These are phyloP conservation scores for Crithidia expoeki DNA, from an alignment of 208 protist genomes.

Conservation along the genomic window DNA sequence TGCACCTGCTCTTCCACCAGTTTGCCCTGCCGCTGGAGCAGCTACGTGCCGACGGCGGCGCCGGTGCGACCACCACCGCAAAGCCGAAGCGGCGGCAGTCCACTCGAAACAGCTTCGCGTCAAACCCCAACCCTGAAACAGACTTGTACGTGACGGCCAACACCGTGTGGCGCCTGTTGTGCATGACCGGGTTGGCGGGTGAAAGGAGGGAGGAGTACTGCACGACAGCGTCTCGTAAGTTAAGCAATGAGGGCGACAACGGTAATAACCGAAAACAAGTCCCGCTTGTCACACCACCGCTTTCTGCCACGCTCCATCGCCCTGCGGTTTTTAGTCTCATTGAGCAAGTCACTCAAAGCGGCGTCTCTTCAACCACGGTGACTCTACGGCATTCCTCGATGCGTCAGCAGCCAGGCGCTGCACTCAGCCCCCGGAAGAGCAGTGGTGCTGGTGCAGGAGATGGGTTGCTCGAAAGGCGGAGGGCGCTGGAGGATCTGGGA, in stretches of 20 bases:
- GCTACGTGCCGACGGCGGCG: conserved; percentile 10
- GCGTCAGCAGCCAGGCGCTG: background rate
- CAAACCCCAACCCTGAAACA: background rate
- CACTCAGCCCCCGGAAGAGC: background rate
- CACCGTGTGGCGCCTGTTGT: conserved; percentile 67
- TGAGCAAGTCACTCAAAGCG: conserved; percentile 47
- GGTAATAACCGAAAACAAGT: background rate
- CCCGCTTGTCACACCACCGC: conserved; percentile 10
- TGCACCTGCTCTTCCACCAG: conserved; percentile 56
- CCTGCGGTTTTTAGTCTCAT: conserved; percentile 62
- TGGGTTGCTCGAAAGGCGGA: background rate
- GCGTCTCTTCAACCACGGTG: conserved; percentile 7
- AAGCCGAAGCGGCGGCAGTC: conserved; percentile 2
- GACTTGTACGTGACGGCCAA: conserved; percentile 46
- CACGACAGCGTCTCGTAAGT: conserved; percentile 7
- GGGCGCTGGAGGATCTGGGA: background rate
- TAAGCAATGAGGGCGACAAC: background rate
- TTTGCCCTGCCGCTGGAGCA: conserved; percentile 44
- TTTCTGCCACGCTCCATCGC: conserved; percentile 57
- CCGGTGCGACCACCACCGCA: background rate
- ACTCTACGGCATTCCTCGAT: background rate
- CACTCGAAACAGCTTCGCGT: background rate
- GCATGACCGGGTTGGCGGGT: conserved; percentile 59
- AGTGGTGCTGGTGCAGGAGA: background rate
- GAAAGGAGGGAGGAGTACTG: conserved; percentile 12